These are phyloP conservation scores for Melocanna baccifera DNA, from an alignment of 176 grass and related monocot genomes.

Conservation along the genomic window DNA sequence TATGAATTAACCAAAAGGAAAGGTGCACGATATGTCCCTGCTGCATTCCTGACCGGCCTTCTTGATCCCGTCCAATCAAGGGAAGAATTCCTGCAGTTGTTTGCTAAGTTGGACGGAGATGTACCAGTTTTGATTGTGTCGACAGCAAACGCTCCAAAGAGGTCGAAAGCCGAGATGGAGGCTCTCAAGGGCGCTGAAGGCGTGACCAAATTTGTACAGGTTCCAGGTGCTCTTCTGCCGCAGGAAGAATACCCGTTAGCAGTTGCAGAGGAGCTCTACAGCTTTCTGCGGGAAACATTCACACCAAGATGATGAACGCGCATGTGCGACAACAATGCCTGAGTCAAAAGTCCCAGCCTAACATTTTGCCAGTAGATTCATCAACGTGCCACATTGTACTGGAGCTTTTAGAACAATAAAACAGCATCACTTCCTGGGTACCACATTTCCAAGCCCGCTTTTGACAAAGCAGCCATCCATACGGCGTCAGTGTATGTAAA, in stretches of 20 bases:
- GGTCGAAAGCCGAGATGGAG: slow-evolving; percentile 91
- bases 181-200: slow-evolving; percentile 70
- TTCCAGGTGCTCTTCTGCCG: slow-evolving; percentile 81
- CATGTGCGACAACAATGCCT: background rate
- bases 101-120: slow-evolving; percentile 61
- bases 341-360: background rate
- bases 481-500: slow-evolving; percentile 16
- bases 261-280: slow-evolving; percentile 68
- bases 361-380: slow-evolving; percentile 9
- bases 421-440: slow-evolving; percentile 11
- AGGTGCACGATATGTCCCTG: slow-evolving; percentile 79
- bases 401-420: background rate
- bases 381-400: background rate
- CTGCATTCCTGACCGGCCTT: slow-evolving; percentile 83
- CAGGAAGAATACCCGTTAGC: slow-evolving; percentile 86
- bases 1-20: slow-evolving; percentile 80
- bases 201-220: slow-evolving; percentile 75
- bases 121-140: slow-evolving; percentile 57
- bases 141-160: slow-evolving; percentile 60
- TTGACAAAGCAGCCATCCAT: slow-evolving; percentile 29
- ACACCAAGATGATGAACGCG: slow-evolving; percentile 26
- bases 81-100: slow-evolving; percentile 78
- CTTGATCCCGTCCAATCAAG: slow-evolving; percentile 80
- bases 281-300: slow-evolving; percentile 54
- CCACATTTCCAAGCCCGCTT: slow-evolving; percentile 8